Percentiles rank a stretch among this genome's conserved stretches.
phyloP scores from a whole-genome alignment of 805 yeast genomes.

The Spathaspora boniae region DNA sequence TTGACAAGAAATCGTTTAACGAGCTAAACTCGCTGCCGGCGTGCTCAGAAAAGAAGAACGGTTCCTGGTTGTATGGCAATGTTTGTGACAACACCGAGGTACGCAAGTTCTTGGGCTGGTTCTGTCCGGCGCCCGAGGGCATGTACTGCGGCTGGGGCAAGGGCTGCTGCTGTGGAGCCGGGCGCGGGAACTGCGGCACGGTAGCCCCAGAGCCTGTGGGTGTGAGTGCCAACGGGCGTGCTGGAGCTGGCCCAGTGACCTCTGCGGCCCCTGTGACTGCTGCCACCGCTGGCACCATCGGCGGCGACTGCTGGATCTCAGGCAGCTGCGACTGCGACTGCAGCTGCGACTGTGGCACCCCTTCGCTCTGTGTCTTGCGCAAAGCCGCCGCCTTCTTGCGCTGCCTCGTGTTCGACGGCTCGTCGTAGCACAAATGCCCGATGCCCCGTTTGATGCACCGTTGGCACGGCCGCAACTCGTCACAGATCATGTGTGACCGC shows the following conservation, averaged over 20 bases:
- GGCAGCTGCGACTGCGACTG: slow-evolving; percentile 1
- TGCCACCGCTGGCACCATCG: too few relatives aligned
- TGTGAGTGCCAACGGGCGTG: too few relatives aligned
- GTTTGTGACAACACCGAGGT: slow-evolving; percentile 37
- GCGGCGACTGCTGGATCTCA: slow-evolving; percentile 2
- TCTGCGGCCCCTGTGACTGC: too few relatives aligned
- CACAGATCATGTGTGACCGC: slow-evolving; percentile 92
- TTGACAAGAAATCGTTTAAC: slow-evolving; percentile 79
- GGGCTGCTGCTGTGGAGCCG: slow-evolving; percentile 7
- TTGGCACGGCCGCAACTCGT: slow-evolving; percentile 69
- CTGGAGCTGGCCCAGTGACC: too few relatives aligned
- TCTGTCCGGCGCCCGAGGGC: too few relatives aligned
- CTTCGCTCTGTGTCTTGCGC: slow-evolving; percentile 12
- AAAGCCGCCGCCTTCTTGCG: slow-evolving; percentile 35
- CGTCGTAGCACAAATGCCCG: slow-evolving; percentile 83
- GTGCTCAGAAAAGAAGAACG: slow-evolving; percentile 84
- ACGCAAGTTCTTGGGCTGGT: slow-evolving; percentile 11
- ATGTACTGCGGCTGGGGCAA: slow-evolving; percentile 4
- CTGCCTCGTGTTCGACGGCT: slow-evolving; percentile 46
- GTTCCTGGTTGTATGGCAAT: slow-evolving; percentile 54
- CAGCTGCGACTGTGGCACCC: background rate
- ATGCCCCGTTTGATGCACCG: slow-evolving; percentile 85
- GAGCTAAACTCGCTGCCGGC: slow-evolving; percentile 92
- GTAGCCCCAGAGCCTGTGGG: slow-evolving; percentile 1
- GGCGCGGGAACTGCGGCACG: background rate